phyloP scores from a whole-genome alignment of 1,284 basidiomycete genomes.

The Leccinum fallax region DNA sequence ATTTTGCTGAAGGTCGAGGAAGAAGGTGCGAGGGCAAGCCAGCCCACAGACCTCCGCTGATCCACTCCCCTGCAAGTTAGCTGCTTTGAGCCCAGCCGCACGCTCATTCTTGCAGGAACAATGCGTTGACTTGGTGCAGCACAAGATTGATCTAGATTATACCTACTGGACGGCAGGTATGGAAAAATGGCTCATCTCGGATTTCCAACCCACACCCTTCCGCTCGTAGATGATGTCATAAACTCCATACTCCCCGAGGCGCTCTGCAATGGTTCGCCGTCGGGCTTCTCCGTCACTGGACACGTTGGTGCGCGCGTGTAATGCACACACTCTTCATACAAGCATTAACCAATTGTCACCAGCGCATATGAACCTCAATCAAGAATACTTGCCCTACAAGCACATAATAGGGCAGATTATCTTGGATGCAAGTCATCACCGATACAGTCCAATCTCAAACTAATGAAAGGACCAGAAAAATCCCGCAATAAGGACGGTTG shows the following conservation, averaged over 20 bases:
- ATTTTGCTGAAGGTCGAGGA: constrained; percentile 62
- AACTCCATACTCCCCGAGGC: constrained; percentile 77
- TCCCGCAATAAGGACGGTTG: constrained; percentile 79
- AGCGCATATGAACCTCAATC: constrained; percentile 89
- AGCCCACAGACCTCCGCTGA: constrained; percentile 15
- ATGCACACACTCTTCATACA: not conserved
- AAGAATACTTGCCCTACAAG: constrained; percentile 92
- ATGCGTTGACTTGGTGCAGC: constrained; percentile 54
- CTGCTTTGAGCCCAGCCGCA: constrained; percentile 60
- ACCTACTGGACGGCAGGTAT: constrained; percentile 84
- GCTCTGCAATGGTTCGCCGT: constrained; percentile 78
- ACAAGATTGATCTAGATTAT: constrained; percentile 73
- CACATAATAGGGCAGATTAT: constrained; percentile 90
- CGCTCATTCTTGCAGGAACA: constrained; percentile 56
- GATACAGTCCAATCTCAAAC: not conserved
- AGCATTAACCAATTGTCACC: constrained; percentile 6
- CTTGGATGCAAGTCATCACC: constrained; percentile 68
- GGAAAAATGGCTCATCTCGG: constrained; percentile 17
- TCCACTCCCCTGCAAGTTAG: constrained; percentile 53
- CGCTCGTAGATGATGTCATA: constrained; percentile 76
- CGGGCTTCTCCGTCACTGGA: constrained; percentile 87
- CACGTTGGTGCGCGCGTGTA: constrained; percentile 73
- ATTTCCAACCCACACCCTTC: constrained; percentile 5
- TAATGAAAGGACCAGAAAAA: constrained; percentile 73
- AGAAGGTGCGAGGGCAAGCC: constrained; percentile 51